Evolutionary conservation across 1,139 yeast species (phyloP).

Genomic region (Diutina siamensis): DNA sequence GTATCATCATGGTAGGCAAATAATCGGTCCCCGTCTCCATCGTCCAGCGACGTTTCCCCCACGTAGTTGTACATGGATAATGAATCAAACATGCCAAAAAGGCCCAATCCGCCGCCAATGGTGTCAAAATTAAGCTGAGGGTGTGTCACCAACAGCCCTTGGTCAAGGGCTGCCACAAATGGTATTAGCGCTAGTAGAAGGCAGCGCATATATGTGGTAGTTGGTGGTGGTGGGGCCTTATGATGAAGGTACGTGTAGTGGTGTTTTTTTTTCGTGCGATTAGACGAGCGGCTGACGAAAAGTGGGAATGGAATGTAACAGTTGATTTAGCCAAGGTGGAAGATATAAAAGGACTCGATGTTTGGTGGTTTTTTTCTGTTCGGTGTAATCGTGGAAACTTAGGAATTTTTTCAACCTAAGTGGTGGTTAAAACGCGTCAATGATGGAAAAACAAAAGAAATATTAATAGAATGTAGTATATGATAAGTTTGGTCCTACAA

Average conservation of each 20-base stretch:
- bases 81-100: conserved; percentile 57
- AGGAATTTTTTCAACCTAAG: too few species aligned
- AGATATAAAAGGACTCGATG: too few species aligned
- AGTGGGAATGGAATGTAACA: too few species aligned
- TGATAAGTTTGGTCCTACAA: too few species aligned
- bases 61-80: conserved; percentile 43
- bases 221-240: too few species aligned
- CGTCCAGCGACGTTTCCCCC: conserved; percentile 20
- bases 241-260: not conserved
- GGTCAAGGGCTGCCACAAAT: not conserved
- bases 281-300: not conserved
- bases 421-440: too few species aligned
- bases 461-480: too few species aligned
- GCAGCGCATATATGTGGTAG: not conserved
- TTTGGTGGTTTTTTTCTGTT: too few species aligned
- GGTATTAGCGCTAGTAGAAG: conserved; percentile 2
- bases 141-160: not conserved
- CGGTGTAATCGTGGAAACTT: too few species aligned
- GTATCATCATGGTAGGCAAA: conserved; percentile 14
- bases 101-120: conserved; percentile 36
- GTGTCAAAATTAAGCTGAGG: conserved; percentile 23
- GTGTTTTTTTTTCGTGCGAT: not conserved
- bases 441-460: too few species aligned
- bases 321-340: too few species aligned
- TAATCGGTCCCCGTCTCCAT: conserved; percentile 17